phyloP scores from a whole-genome alignment of 2,329 filamentous ascomycete species.

The Phoma sp. region DNA sequence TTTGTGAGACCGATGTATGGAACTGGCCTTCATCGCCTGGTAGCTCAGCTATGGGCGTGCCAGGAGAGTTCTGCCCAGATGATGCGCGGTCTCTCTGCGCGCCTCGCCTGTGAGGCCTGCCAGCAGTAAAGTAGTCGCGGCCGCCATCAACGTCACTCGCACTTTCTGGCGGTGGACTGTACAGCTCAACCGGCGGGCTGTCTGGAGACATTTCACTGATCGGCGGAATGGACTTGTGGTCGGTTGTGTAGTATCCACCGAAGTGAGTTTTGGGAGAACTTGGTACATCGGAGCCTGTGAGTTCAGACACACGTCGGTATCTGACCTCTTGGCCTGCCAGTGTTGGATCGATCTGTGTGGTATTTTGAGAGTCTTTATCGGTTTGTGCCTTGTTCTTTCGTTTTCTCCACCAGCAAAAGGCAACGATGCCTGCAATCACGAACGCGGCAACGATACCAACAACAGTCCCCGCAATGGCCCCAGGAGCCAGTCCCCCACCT shows the following conservation, averaged over 20 bases:
- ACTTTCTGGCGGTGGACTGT: constrained; percentile 35
- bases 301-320: constrained; percentile 41
- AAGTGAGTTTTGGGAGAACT: constrained; percentile 34
- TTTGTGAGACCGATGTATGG: constrained; percentile 19
- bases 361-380: constrained; percentile 11
- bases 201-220: constrained; percentile 45
- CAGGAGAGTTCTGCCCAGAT: constrained; percentile 34
- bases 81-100: constrained; percentile 34
- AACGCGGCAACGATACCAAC: constrained; percentile 41
- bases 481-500: constrained; percentile 27
- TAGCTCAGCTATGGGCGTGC: constrained; percentile 38
- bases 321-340: constrained; percentile 39
- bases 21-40: constrained; percentile 39
- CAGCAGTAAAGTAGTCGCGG: constrained; percentile 37
- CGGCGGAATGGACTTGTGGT: constrained; percentile 37
- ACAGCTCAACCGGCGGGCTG: constrained; percentile 43
- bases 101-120: constrained; percentile 27
- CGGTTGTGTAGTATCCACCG: constrained; percentile 33
- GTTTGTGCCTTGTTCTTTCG: constrained; percentile 21
- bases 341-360: constrained; percentile 38
- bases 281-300: constrained; percentile 40
- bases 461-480: constrained; percentile 44
- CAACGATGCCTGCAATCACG: constrained; percentile 27
- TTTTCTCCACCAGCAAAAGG: constrained; percentile 39
- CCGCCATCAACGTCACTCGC: constrained; percentile 15